Base-by-base conservation (phyloP, 148 eudicot species). In the Rheum nobile region DNA sequence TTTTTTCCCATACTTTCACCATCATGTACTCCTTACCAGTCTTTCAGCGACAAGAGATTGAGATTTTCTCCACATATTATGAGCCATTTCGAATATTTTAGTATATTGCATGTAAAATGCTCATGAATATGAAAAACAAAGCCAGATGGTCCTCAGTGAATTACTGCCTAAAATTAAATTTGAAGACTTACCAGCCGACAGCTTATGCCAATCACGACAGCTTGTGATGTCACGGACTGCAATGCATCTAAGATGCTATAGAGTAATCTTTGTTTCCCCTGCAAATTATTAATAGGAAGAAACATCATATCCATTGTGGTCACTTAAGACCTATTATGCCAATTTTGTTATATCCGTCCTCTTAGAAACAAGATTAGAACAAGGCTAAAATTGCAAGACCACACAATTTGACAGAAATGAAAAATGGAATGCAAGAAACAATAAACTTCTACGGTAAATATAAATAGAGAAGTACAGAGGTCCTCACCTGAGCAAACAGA, bases 191-290 rank as follows among this genome's bases (percentile, higher is more conserved):
- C 98, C 85, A 95, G 69, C 77, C 90, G 84, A 81, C 96, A 91
- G 78, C 97, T 95, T 72, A 95, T 82, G 72, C 98, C 98, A 75
- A 90, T 78, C 38, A 95, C 96, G 75, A 90, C 91, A 67, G 93
- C 93, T 82, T 91, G 97, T 80, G 98, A 91, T 65, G 96, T 80
- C 77, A 95, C 89, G 71, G 98, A 90, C 75, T 95, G 98, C 97
- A 95, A 90, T 80, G 97, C 97, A 83, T 95, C 98, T 63, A 95
- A 82, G 80, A 95, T 84, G 83, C 96, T 91, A 80, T 95, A 95
- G 22, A 95, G 93, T 74, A 95, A 74, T 50, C 90, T 86, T 75
- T 95, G 98, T 83, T 95, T 95, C 38, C 97, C 98, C 97, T 95
- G 90, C 80, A 78, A 75, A 79, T 29, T 68, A 43, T 21, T 19